phyloP scores from a whole-genome alignment of 305 asterid genomes.

The Euphrasia arctica region DNA sequence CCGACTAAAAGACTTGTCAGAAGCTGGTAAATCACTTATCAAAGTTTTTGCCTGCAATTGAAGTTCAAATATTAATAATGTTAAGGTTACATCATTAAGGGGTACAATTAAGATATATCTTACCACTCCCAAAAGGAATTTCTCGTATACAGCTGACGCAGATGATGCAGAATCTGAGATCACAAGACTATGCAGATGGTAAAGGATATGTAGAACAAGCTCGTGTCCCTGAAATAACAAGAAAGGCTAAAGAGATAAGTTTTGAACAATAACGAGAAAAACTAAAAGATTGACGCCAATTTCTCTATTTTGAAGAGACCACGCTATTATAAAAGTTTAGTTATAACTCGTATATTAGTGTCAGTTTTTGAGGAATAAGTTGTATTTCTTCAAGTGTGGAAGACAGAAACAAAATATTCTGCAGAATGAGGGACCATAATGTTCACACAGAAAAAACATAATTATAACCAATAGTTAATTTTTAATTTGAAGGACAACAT shows the following conservation, averaged over 20 bases:
- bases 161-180: constrained; percentile 58
- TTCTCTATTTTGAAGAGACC: constrained; percentile 16
- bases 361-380: constrained; percentile 4
- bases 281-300: constrained; percentile 16
- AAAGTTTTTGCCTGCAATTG: constrained; percentile 69
- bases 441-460: constrained; percentile 8
- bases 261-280: constrained; percentile 16
- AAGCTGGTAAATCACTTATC: constrained; percentile 78
- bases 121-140: constrained; percentile 88
- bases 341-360: background rate
- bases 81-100: constrained; percentile 15
- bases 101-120: constrained; percentile 26
- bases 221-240: constrained; percentile 79
- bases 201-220: constrained; percentile 84
- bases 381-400: background rate
- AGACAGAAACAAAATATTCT: constrained; percentile 5
- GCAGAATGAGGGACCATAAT: constrained; percentile 9
- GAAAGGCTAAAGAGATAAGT: constrained; percentile 17
- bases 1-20: constrained; percentile 91
- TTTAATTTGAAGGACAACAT: background rate
- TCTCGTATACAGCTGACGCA: constrained; percentile 69
- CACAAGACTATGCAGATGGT: constrained; percentile 71
- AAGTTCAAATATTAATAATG: constrained; percentile 33
- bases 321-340: background rate
- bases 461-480: background rate